phyloP scores from a whole-genome alignment of 140 eudicot species.

The Bidens hawaiensis region DNA sequence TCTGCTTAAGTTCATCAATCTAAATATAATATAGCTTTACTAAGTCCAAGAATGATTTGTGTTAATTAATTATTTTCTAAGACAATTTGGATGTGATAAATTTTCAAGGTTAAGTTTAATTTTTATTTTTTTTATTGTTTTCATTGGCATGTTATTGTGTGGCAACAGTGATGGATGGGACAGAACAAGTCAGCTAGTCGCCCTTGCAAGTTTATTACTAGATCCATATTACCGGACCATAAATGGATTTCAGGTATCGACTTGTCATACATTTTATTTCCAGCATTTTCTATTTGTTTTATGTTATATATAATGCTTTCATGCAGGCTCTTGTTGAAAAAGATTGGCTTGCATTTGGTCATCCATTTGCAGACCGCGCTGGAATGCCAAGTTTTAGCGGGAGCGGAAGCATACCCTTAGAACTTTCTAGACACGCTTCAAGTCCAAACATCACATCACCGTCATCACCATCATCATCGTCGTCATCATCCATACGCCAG shows the following conservation, averaged over 20 bases:
- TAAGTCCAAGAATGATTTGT: background rate
- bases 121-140: background rate
- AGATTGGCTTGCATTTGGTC: conserved; percentile 99
- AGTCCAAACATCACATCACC: conserved; percentile 66
- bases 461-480: background rate
- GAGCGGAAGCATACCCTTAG: conserved; percentile 46
- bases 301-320: background rate
- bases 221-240: conserved; percentile 98
- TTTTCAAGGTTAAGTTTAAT: background rate
- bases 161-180: conserved; percentile 99
- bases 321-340: conserved; percentile 94
- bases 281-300: background rate
- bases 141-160: background rate
- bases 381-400: conserved; percentile 73
- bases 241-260: conserved; percentile 84
- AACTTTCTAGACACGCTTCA: conserved; percentile 70
- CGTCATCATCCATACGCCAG: conserved; percentile 58
- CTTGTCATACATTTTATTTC: background rate
- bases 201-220: conserved; percentile 90
- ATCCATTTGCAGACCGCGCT: conserved; percentile 92
- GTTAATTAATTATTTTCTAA: background rate
- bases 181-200: conserved; percentile 86
- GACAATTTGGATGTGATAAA: background rate
- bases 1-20: background rate
- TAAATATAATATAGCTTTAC: background rate